phyloP scores from a whole-genome alignment of 1,139 yeast species.

The Suhomyces terraborum region DNA sequence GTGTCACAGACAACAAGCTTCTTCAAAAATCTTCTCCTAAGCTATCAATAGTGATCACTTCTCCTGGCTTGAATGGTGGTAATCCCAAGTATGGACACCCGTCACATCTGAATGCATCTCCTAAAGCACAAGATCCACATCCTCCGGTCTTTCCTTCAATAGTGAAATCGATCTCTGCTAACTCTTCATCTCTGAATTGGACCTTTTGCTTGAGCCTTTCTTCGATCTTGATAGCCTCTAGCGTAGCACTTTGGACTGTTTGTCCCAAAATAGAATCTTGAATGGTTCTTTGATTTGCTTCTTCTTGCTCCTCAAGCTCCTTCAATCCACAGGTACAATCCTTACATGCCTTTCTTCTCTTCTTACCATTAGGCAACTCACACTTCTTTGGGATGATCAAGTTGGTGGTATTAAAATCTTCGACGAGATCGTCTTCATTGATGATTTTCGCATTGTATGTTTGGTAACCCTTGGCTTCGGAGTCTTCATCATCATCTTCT shows the following conservation, averaged over 20 bases:
- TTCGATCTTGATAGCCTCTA: slow-evolving; percentile 57
- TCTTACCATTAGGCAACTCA: slow-evolving; percentile 56
- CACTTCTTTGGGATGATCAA: slow-evolving; percentile 52
- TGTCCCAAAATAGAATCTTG: slow-evolving; percentile 49
- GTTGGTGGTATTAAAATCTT: slow-evolving; percentile 27
- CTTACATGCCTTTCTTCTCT: slow-evolving; percentile 86
- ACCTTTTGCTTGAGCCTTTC: slow-evolving; percentile 49
- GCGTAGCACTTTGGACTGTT: slow-evolving; percentile 54
- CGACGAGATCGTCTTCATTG: slow-evolving; percentile 47
- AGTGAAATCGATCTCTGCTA: slow-evolving; percentile 90
- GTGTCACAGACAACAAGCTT: neutral
- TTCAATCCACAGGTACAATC: slow-evolving; percentile 97
- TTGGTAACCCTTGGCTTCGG: slow-evolving; percentile 39
- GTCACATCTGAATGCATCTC: slow-evolving; percentile 97
- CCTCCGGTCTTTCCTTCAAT: slow-evolving; percentile 94
- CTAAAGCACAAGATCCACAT: slow-evolving; percentile 94
- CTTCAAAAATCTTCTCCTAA: slow-evolving; percentile 50
- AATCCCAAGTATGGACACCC: slow-evolving; percentile 97
- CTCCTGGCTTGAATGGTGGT: slow-evolving; percentile 98
- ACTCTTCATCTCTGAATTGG: slow-evolving; percentile 63
- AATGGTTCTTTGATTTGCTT: slow-evolving; percentile 47
- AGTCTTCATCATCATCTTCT: slow-evolving; percentile 45
- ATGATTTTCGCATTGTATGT: slow-evolving; percentile 33
- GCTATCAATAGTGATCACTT: slow-evolving; percentile 56
- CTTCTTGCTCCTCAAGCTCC: slow-evolving; percentile 68